Conservation (phyloP, 2,329 filamentous ascomycete species). For the Pestalotiopsis sp. region DNA sequence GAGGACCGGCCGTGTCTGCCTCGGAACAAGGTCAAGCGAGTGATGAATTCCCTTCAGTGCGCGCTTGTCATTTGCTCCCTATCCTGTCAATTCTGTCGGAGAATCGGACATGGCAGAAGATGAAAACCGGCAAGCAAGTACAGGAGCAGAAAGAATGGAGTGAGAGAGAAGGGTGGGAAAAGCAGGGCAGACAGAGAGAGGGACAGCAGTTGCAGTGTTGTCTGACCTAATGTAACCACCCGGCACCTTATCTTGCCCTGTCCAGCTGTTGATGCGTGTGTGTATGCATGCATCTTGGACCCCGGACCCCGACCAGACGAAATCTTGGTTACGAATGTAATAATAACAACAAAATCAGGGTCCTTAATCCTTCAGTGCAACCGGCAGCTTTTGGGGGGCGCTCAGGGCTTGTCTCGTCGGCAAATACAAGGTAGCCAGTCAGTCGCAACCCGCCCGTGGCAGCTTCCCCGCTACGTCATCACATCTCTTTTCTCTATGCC, state of each 20-base stretch:
- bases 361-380: conserved; percentile 16
- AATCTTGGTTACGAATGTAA: conserved; percentile 6
- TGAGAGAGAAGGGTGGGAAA: background rate
- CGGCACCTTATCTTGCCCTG: background rate
- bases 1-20: background rate
- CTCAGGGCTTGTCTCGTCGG: no score
- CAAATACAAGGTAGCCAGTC: no score
- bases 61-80: background rate
- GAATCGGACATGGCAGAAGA: background rate
- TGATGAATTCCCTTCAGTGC: background rate
- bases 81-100: background rate
- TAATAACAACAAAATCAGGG: conserved; percentile 22
- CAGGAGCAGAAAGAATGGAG: no score
- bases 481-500: no score
- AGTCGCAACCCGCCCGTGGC: no score
- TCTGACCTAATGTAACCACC: background rate
- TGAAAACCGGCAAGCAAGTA: no score
- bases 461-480: no score
- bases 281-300: background rate
- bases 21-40: background rate
- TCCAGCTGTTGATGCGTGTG: background rate
- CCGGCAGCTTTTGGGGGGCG: no score
- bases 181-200: background rate
- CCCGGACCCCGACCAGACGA: background rate
- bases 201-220: no score